Evolutionary conservation across 108 stramenopile species (phyloP), one percentile per base, ranked within the genome.

Genomic region (Discostella pseudostelligera): DNA sequence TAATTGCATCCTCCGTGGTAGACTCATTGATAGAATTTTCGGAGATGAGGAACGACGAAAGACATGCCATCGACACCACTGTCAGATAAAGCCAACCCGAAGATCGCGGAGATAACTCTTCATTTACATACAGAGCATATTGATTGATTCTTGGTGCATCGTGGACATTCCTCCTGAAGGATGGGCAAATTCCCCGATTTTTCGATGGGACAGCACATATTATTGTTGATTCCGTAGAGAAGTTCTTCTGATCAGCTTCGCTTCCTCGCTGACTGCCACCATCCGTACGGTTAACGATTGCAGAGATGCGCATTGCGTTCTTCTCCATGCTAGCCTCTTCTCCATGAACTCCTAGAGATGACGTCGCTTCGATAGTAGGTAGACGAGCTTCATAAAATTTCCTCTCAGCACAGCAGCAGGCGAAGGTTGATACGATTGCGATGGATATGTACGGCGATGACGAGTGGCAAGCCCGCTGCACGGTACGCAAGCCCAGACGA

Each of bases 101-200:
- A 6, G 72, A 65, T 12, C 72, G 72, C 0, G 72, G 58, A 36
- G 72, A 74, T 8, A 66, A 40, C 14, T 66, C 50, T 66, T 74
- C 72, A 21, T 66, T 47, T 13, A 40, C 25, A 46, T 55, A 46
- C 9, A 74, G 56, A 12, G 65, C 72, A 22, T 46, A 74, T 9
- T 64, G 72, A 32, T 46, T 66, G 29, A 59, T 58, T 26, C 28
- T 53, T 53, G 12, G 42, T 12, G 42, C n/a, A 43, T 11, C 42
- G 14, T 43, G 2, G 14, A n/a, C n/a, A 43, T 43, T 43, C 9
- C n/a, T 43, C 9, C 9, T 43, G 42, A 43, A 16, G 2, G 42
- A n/a, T n/a, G 42, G 42, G n/a, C 12, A 11, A 2, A 43, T n/a
- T 7, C n/a, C 9, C 42, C 4, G 9, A 12, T 43, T 43, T 43